Conservation (phyloP, 2,329 filamentous ascomycete genomes). For the Aureobasidium sp. region DNA sequence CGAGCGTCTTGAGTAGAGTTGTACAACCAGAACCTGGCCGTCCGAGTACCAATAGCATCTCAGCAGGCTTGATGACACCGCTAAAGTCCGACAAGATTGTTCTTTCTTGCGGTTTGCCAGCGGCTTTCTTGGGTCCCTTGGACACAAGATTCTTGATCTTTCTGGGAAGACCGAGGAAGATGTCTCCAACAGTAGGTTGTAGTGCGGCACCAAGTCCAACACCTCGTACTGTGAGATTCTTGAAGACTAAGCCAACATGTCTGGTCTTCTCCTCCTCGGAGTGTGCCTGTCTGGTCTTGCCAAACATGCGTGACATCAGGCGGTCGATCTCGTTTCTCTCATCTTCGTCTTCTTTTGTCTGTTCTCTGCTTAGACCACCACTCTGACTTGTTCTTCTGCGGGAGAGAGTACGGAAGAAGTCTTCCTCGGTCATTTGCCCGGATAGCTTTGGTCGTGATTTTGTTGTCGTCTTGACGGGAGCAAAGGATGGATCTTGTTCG, state of each 20-base stretch:
- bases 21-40: slow-evolving; percentile 57
- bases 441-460: not conserved
- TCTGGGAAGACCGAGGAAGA: slow-evolving; percentile 50
- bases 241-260: slow-evolving; percentile 60
- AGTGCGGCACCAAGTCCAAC: slow-evolving; percentile 53
- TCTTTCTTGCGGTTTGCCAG: slow-evolving; percentile 49
- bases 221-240: slow-evolving; percentile 54
- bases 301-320: slow-evolving; percentile 65
- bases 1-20: slow-evolving; percentile 46
- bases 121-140: slow-evolving; percentile 32
- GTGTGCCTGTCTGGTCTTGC: slow-evolving; percentile 52
- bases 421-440: slow-evolving; percentile 39
- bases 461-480: not conserved
- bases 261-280: slow-evolving; percentile 62
- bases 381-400: slow-evolving; percentile 37
- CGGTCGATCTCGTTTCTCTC: slow-evolving; percentile 48
- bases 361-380: slow-evolving; percentile 17
- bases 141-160: slow-evolving; percentile 44
- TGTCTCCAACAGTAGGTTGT: slow-evolving; percentile 53
- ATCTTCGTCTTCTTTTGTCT: slow-evolving; percentile 20
- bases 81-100: slow-evolving; percentile 44
- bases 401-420: slow-evolving; percentile 43
- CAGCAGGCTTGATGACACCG: slow-evolving; percentile 62
- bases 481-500: not conserved
- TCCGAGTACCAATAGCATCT: slow-evolving; percentile 81